phyloP scores from a whole-genome alignment of 352 stramenopile species.

The Globisporangium recalcitrans region DNA sequence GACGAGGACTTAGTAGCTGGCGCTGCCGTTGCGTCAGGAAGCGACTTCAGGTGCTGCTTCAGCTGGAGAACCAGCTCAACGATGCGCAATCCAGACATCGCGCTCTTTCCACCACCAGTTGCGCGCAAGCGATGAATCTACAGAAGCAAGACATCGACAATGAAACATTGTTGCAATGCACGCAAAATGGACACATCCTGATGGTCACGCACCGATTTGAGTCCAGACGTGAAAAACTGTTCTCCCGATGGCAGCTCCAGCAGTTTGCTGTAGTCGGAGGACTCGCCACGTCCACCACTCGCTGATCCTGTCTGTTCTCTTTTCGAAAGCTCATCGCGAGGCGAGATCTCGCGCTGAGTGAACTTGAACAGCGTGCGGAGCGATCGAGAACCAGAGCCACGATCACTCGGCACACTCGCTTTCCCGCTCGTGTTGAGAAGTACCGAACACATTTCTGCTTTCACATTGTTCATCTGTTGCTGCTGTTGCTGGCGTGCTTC shows the following conservation, averaged over 20 bases:
- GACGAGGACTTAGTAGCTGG: constrained; percentile 9
- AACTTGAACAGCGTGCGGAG: not conserved
- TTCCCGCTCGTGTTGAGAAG: not conserved
- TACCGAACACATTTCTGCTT: not conserved
- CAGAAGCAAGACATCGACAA: not conserved
- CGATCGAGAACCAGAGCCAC: constrained; percentile 3
- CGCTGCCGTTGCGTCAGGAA: constrained; percentile 20
- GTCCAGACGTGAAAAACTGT: constrained; percentile 15
- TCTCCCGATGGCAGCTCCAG: constrained; percentile 13
- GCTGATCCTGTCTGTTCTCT: not conserved
- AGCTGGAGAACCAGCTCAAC: constrained; percentile 31
- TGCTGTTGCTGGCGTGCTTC: constrained; percentile 3
- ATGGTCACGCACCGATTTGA: constrained; percentile 30
- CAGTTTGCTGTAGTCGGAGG: constrained; percentile 8
- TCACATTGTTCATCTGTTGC: not conserved
- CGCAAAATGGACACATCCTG: not conserved
- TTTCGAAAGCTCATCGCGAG: not conserved
- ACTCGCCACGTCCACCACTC: too few species aligned
- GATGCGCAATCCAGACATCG: constrained; percentile 11
- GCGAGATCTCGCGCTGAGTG: not conserved
- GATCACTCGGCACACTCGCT: not conserved
- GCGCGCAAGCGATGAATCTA: constrained; percentile 32
- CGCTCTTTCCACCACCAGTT: constrained; percentile 7
- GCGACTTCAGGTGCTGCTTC: constrained; percentile 29
- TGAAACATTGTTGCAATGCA: not conserved